These are phyloP conservation scores for Tolypocladium amazonense DNA, from an alignment of 2,329 filamentous ascomycete species.

Conservation along the genomic window DNA sequence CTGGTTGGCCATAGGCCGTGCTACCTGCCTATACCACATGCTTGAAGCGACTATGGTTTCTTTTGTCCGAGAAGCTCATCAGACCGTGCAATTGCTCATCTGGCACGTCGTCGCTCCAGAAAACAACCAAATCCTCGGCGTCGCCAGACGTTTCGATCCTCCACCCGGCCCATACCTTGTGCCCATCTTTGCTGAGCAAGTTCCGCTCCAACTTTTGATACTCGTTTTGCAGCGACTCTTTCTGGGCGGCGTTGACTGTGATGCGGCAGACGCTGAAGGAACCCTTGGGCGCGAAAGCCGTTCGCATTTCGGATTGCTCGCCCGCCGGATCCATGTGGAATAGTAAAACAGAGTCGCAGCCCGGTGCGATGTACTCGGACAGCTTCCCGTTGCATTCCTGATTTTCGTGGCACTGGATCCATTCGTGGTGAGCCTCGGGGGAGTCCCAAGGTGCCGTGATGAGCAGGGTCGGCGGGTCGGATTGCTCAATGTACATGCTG, in stretches of 20 bases:
- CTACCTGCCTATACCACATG: slow-evolving; percentile 10
- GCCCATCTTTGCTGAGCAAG: slow-evolving; percentile 17
- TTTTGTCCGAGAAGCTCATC: slow-evolving; percentile 8
- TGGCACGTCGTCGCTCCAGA: slow-evolving; percentile 24
- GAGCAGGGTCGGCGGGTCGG: slow-evolving; percentile 25
- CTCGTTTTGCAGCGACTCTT: slow-evolving; percentile 19
- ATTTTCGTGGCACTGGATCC: slow-evolving; percentile 33
- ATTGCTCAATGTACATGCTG: slow-evolving; percentile 22
- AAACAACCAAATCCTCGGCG: slow-evolving; percentile 27
- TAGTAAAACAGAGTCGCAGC: slow-evolving; percentile 20
- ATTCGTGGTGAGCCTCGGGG: slow-evolving; percentile 27
- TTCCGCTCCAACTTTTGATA: slow-evolving; percentile 22
- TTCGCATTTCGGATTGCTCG: slow-evolving; percentile 10
- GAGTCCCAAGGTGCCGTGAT: slow-evolving; percentile 35
- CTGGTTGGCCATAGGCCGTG: neutral
- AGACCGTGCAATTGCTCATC: slow-evolving; percentile 20
- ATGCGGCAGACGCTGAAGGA: slow-evolving; percentile 25
- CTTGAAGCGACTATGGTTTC: slow-evolving; percentile 12
- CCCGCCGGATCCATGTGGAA: slow-evolving; percentile 29
- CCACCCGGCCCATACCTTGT: slow-evolving; percentile 28
- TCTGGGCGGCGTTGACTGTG: slow-evolving; percentile 18
- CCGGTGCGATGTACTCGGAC: slow-evolving; percentile 20
- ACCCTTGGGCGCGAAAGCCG: slow-evolving; percentile 12
- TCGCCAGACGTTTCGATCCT: slow-evolving; percentile 26
- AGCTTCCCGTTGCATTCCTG: slow-evolving; percentile 21